Base-by-base conservation (phyloP, 2,329 filamentous ascomycete genomes). In the Eutypella sp. region DNA sequence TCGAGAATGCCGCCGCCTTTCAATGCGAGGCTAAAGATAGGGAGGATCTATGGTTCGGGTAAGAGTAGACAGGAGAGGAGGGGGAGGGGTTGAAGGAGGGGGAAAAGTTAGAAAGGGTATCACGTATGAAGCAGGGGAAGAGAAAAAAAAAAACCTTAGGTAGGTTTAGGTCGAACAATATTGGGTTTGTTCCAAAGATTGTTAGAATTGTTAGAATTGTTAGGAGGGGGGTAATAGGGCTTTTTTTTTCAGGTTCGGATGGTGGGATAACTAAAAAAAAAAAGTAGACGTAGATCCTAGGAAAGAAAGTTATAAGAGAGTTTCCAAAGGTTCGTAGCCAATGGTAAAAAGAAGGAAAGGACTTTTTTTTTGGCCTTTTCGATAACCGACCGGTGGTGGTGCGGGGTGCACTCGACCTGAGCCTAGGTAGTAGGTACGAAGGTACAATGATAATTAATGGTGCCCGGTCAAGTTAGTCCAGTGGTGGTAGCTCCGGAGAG, bases 361-460 rank as follows among this genome's bases (percentile, higher is more conserved):
- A 54, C 34, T 22, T 52, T 56, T 41, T 55, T 40, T 33, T 33
- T n/a, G 13, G 29, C 29, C 29, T 33, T 33, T n/a, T n/a, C 44
- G 53, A 46, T 43, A 50, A 47, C 44, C 41, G 46, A n/a, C n/a
- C n/a, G n/a, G n/a, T n/a, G n/a, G n/a, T n/a, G n/a, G 53, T 60
- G 59, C 59, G 59, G 57, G 59, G 57, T 58, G 55, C 47, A 55
- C n/a, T 38, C 29, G 29, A 15, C 29, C 29, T 33, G 16, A 33
- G 25, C 5, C 16, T n/a, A n/a, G n/a, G n/a, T n/a, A n/a, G n/a
- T n/a, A n/a, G n/a, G n/a, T n/a, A n/a, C n/a, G n/a, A n/a, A n/a
- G n/a, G n/a, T n/a, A n/a, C n/a, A n/a, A n/a, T n/a, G n/a, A n/a
- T n/a, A n/a, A n/a, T n/a, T n/a, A n/a, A n/a, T n/a, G n/a, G n/a